A percentile compares a stretch with the other conserved stretches of the same genome.
Conservation (phyloP, 106 monocot genomes). For the Agapanthus africanus region DNA sequence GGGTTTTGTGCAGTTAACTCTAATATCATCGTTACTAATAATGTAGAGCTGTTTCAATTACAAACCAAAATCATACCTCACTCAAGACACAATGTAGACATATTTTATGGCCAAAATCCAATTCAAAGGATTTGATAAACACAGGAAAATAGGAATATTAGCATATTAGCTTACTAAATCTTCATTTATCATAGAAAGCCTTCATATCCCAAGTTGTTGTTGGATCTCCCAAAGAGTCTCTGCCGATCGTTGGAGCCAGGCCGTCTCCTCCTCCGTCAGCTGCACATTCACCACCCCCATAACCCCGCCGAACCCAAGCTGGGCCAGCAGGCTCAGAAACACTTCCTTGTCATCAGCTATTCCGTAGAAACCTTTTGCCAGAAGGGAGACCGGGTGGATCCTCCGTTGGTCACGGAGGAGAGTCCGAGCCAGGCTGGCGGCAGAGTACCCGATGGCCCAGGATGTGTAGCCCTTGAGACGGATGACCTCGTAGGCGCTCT, state of each 20-base stretch:
- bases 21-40: no score
- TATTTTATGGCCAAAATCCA: no score
- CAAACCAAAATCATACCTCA: no score
- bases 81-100: no score
- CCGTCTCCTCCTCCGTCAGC: conserved; percentile 58
- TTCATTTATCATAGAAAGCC: no score
- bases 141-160: no score
- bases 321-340: conserved; percentile 76
- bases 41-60: no score
- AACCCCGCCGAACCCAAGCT: conserved; percentile 51
- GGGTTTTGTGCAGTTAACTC: no score
- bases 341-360: conserved; percentile 50
- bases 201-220: conserved; percentile 40
- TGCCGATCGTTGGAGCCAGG: conserved; percentile 27
- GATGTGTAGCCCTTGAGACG: conserved; percentile 84
- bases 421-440: conserved; percentile 57
- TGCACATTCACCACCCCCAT: conserved; percentile 38
- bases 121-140: no score
- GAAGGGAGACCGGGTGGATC: conserved; percentile 78
- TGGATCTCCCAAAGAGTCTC: conserved; percentile 52
- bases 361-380: conserved; percentile 60
- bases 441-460: conserved; percentile 89
- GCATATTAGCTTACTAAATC: no score
- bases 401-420: conserved; percentile 67
- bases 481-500: conserved; percentile 83